A percentile compares a stretch with the other conserved stretches of the same genome.
phyloP scores from a whole-genome alignment of 2,329 filamentous ascomycete species.

The Calonectria pteridis region DNA sequence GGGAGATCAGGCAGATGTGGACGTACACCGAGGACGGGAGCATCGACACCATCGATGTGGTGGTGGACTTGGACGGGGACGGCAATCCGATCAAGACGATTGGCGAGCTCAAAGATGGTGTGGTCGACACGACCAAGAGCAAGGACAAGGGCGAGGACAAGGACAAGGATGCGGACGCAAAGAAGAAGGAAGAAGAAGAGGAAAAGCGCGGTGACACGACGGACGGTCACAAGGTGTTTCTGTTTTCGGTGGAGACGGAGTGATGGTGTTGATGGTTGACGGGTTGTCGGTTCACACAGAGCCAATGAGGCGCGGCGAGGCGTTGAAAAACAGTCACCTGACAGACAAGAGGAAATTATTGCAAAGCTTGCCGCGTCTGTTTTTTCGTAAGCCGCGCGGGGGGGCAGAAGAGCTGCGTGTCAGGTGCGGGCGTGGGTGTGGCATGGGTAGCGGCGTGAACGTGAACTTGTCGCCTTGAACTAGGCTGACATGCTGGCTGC shows the following conservation, averaged over 20 bases:
- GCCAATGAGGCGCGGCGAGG: neutral
- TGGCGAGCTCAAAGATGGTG: conserved; percentile 52
- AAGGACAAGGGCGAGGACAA: conserved; percentile 45
- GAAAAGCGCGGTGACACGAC: conserved; percentile 30
- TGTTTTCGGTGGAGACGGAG: conserved; percentile 50
- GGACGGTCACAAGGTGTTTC: conserved; percentile 47
- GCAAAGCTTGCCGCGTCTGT: conserved; percentile 2
- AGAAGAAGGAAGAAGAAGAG: conserved; percentile 34
- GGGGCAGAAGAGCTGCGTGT: neutral
- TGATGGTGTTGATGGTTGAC: neutral
- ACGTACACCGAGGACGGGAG: conserved; percentile 80
- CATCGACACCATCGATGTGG: conserved; percentile 65
- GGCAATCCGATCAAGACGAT: conserved; percentile 60
- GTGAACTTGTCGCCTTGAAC: conserved; percentile 1
- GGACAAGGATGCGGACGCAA: conserved; percentile 29
- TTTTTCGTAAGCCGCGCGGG: neutral
- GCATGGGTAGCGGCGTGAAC: conserved; percentile 13
- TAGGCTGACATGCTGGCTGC: conserved; percentile 20
- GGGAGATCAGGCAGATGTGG: conserved; percentile 84
- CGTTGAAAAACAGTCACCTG: neutral
- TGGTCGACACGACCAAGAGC: conserved; percentile 52
- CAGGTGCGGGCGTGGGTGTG: neutral
- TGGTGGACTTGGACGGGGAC: conserved; percentile 66
- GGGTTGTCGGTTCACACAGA: neutral
- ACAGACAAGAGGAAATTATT: neutral